Conservation (phyloP, 768 basidiomycete genomes). For the Mycena amicta region DNA sequence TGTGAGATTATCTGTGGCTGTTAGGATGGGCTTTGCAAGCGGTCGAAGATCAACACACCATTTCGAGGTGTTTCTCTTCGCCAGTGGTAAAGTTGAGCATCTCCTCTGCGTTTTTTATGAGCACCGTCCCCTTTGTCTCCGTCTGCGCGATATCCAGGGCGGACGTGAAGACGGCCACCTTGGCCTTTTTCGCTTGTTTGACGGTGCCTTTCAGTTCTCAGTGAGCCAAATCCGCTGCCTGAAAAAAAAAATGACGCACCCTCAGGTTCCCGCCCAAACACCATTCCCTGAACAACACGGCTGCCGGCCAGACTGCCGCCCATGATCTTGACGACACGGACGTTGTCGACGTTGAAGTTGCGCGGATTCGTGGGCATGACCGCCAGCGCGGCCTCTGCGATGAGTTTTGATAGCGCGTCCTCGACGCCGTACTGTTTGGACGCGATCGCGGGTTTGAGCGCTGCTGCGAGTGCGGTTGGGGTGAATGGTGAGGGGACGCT, state of each 20-base stretch:
- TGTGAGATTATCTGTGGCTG: conserved; percentile 87
- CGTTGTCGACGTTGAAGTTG: conserved; percentile 97
- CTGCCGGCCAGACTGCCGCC: conserved; percentile 86
- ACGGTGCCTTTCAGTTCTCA: conserved; percentile 56
- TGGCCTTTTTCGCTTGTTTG: conserved; percentile 82
- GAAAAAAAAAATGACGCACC: conserved; percentile 45
- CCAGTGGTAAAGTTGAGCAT: conserved; percentile 96
- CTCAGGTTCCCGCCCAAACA: conserved; percentile 95
- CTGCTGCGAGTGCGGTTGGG: conserved; percentile 65
- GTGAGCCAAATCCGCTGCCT: not conserved
- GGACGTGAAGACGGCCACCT: conserved; percentile 95
- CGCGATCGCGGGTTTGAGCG: conserved; percentile 90
- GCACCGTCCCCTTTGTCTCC: conserved; percentile 97
- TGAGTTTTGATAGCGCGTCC: conserved; percentile 76
- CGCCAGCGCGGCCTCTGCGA: conserved; percentile 89
- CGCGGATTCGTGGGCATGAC: conserved; percentile 89
- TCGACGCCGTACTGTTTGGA: conserved; percentile 98
- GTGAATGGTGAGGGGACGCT: conserved; percentile 75
- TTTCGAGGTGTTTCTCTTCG: conserved; percentile 96
- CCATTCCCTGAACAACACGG: conserved; percentile 95
- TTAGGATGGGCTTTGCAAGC: conserved; percentile 1
- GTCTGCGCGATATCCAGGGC: conserved; percentile 94
- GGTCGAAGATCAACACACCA: conserved; percentile 42
- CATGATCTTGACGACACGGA: conserved; percentile 98
- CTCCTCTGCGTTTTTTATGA: conserved; percentile 93